Conservation (phyloP, 768 basidiomycete genomes). For the Tulasnella sp. region DNA sequence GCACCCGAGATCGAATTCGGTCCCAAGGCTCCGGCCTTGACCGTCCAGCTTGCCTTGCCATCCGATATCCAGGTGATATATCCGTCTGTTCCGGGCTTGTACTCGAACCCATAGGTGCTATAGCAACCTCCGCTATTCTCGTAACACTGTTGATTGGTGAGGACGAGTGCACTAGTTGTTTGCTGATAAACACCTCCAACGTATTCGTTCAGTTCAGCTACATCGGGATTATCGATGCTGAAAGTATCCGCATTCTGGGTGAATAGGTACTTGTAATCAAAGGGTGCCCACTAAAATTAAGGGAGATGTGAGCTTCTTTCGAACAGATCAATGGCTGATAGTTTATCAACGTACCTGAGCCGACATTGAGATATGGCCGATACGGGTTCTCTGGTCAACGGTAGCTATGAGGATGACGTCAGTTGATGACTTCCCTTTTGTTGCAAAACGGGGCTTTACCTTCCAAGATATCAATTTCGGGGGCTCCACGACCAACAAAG, state of each 20-base stretch:
- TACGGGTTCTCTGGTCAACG: slow-evolving; percentile 67
- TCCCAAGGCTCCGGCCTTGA: slow-evolving; percentile 31
- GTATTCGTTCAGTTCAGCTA: slow-evolving; percentile 49
- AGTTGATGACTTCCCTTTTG: too few species aligned
- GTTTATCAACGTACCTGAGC: too few species aligned
- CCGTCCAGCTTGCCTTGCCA: slow-evolving; percentile 51
- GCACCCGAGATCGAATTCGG: slow-evolving; percentile 5
- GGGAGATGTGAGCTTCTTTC: too few species aligned
- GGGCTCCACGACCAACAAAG: slow-evolving; percentile 69
- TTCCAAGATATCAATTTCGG: slow-evolving; percentile 87
- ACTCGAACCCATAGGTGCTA: slow-evolving; percentile 64
- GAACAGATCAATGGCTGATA: too few species aligned
- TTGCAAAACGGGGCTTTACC: too few species aligned
- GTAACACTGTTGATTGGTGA: slow-evolving; percentile 59
- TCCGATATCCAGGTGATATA: slow-evolving; percentile 74
- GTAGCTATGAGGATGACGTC: slow-evolving; percentile 71
- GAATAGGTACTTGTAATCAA: slow-evolving; percentile 61
- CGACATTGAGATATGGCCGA: slow-evolving; percentile 67
- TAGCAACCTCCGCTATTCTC: slow-evolving; percentile 36
- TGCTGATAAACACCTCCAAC: slow-evolving; percentile 72
- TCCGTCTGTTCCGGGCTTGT: slow-evolving; percentile 35
- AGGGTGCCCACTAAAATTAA: slow-evolving; percentile 50
- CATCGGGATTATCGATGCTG: slow-evolving; percentile 39
- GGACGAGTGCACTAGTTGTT: slow-evolving; percentile 59
- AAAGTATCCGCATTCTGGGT: slow-evolving; percentile 47